These are phyloP conservation scores for Panicum miliaceum DNA, from an alignment of 176 grass and related monocot species.

Conservation along the genomic window DNA sequence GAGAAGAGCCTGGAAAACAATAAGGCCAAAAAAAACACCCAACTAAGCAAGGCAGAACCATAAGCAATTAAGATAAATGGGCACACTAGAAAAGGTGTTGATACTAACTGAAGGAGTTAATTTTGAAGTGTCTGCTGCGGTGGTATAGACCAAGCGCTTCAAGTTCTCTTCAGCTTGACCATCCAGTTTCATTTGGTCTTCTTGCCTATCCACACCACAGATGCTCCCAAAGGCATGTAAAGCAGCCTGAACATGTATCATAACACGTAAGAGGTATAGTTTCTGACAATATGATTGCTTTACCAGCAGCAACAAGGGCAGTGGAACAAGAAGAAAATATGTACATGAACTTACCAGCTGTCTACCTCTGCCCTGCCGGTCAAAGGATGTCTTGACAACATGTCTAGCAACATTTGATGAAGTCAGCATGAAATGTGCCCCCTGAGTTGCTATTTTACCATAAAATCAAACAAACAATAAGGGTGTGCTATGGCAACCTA, in stretches of 20 bases:
- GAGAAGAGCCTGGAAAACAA: constrained; percentile 69
- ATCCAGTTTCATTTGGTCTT: constrained; percentile 62
- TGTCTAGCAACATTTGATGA: constrained; percentile 52
- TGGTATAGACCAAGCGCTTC: constrained; percentile 64
- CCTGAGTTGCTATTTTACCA: constrained; percentile 62
- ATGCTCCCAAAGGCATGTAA: constrained; percentile 92
- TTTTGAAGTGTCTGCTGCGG: constrained; percentile 77
- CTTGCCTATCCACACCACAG: constrained; percentile 72
- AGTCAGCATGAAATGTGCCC: constrained; percentile 73
- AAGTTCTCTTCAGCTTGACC: constrained; percentile 66
- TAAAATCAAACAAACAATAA: constrained; percentile 33
- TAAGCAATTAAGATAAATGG: constrained; percentile 27
- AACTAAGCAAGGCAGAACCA: constrained; percentile 21
- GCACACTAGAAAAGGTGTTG: constrained; percentile 25
- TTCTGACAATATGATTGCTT: constrained; percentile 31
- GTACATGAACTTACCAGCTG: constrained; percentile 64
- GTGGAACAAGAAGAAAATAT: constrained; percentile 11
- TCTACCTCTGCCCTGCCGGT: constrained; percentile 74
- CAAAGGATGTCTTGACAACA: constrained; percentile 70
- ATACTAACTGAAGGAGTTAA: constrained; percentile 74
- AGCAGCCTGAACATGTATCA: constrained; percentile 63
- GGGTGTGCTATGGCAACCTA: neutral
- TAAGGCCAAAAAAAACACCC: constrained; percentile 17
- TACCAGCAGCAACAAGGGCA: neutral
- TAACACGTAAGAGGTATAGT: neutral